Base-by-base conservation (phyloP, 352 stramenopile genomes). In the Peronosclerospora sorghi region DNA sequence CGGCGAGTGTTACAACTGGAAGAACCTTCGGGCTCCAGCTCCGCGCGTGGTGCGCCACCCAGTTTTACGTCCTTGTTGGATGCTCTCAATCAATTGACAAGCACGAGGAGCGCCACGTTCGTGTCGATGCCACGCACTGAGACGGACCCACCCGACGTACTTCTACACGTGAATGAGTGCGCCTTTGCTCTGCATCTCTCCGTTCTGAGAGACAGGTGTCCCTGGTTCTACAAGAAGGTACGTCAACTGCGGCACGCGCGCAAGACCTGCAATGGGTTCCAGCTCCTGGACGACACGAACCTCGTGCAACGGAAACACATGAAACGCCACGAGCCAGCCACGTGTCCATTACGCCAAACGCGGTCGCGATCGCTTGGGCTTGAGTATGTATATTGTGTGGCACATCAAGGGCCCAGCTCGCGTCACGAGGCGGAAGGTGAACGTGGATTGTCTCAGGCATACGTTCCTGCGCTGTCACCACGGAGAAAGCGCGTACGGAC, bases 151-250 rank as follows among this genome's bases (percentile, higher is more conserved):
- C 41, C 56, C 2, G 70, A 86, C 45, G 42, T 75, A 6, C 38
- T 75, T 27, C 40, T 87, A 12, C 69, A 83, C 40, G 55, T 70
- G 0, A 54, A 71, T 18, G 49, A 46, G 19, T 87, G 75, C 48
- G 62, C 68, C 14, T 66, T 87, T 28, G 48, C 48, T 12, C 13
- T 83, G 6, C 65, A 82, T 41, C 28, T 56, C 4, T 42, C 32
- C 1, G 45, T 73, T 20, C 23, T 83, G 10, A 48, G 66, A 20
- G 27, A 35, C 1, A 57, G 63, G 35, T 65, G 72, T 48, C 53
- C 35, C n/a, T 51, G 51, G 17, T 36, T 86, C 0, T 64, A 72
- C 21, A 53, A 54, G 9, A 51, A 71, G 17, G 28, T 86, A 10
- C 35, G 41, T 2, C 42, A 59, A 45, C 47, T 66, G 0, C 52